Evolutionary conservation across 495 filamentous ascomycete genomes (phyloP), one percentile per base, ranked within the genome.

Genomic region (Aspergillus conjunctus): DNA sequence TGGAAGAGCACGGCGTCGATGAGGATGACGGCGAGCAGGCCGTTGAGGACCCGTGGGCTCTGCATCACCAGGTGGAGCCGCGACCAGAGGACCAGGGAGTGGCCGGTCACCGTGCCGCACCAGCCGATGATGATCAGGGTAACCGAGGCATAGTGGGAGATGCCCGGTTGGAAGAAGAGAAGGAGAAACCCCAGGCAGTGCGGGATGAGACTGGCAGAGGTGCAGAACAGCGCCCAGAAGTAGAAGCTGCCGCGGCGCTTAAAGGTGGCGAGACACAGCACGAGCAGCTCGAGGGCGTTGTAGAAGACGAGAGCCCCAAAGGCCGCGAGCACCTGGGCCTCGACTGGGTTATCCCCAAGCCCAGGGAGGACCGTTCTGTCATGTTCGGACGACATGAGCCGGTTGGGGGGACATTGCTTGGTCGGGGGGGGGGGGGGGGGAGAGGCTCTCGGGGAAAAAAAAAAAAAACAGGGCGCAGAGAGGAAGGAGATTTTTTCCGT

Each of bases 221-320:
- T 59, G 41, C 79, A 64, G n/a, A 82, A 69, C 9, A 83, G 58
- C 30, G 74, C 77, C 79, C 79, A 83, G 68, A 83, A 83, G 62
- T 83, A 83, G 17, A 72, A 69, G 8, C 80, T 77, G 4, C 70
- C 71, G 51, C 71, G 72, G 41, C 75, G 73, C 51, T 75, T 79
- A 63, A 83, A 83, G 8, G 79, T 78, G 33, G 75, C 57, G 39
- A 83, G 72, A 45, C 78, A 76, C 41, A 81, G 74, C 7, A 79
- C 32, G 10, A 80, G 62, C 4, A 83, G 68, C 59, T 83, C 81
- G 26, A 78, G 64, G 46, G 77, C 69, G 54, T 82, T 82, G 61
- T 81, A 82, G 71, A 75, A 78, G 22, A 76, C 76, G 44, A 82
- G 68, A 1, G 66, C 73, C 1, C 73, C 65, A 53, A 80, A 76